These are phyloP conservation scores for Austroboletus olivaceoglutinosus DNA, from an alignment of 1,284 basidiomycete species.

Conservation along the genomic window DNA sequence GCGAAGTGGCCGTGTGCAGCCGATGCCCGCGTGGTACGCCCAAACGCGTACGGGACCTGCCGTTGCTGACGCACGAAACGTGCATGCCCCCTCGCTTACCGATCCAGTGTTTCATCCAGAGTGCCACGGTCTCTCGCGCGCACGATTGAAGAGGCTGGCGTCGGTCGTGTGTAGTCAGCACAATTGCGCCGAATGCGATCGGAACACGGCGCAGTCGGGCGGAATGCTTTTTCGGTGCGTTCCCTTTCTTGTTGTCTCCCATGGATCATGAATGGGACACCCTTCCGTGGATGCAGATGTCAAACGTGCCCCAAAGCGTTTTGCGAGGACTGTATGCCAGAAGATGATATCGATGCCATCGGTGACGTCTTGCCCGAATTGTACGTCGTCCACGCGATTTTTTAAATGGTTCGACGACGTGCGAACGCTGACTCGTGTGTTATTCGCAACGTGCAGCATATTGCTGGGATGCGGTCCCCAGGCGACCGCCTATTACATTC, in stretches of 20 bases:
- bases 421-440: constrained; percentile 6
- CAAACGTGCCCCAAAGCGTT: constrained; percentile 57
- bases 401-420: not conserved
- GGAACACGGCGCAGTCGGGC: constrained; percentile 44
- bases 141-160: constrained; percentile 26
- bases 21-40: constrained; percentile 52
- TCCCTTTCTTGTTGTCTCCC: not conserved
- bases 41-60: not conserved
- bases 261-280: not conserved
- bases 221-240: constrained; percentile 51
- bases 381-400: constrained; percentile 33
- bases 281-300: constrained; percentile 38
- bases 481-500: constrained; percentile 45
- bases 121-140: constrained; percentile 41
- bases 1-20: constrained; percentile 48
- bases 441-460: constrained; percentile 27
- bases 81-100: not conserved
- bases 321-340: constrained; percentile 59
- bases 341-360: constrained; percentile 47
- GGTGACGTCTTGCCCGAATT: constrained; percentile 58
- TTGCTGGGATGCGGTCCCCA: constrained; percentile 40
- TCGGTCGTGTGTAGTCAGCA: constrained; percentile 49
- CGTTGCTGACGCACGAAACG: constrained; percentile 4
- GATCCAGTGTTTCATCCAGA: constrained; percentile 49
- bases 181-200: constrained; percentile 42